phyloP scores from a whole-genome alignment of 768 basidiomycete species.

The Podaxis sp. region DNA sequence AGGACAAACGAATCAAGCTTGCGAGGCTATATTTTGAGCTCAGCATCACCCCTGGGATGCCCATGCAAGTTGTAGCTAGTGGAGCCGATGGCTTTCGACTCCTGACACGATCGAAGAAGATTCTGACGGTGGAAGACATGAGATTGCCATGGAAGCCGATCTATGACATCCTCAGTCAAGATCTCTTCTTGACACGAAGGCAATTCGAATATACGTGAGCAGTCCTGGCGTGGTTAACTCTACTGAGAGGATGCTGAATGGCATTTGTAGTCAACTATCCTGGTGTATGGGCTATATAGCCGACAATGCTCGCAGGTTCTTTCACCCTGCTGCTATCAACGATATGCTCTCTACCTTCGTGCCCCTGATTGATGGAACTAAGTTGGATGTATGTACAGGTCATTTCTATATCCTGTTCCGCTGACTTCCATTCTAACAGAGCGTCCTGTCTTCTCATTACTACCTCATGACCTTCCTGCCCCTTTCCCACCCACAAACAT shows the following conservation, averaged over 20 bases:
- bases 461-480: conserved; percentile 86
- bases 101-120: conserved; percentile 65
- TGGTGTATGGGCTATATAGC: conserved; percentile 76
- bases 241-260: conserved; percentile 5
- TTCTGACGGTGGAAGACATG: conserved; percentile 73
- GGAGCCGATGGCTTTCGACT: conserved; percentile 59
- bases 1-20: conserved; percentile 67
- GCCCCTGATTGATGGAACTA: conserved; percentile 70
- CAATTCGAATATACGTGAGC: conserved; percentile 77
- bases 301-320: conserved; percentile 70
- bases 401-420: background rate
- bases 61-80: conserved; percentile 60
- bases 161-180: conserved; percentile 62
- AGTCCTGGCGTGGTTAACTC: background rate
- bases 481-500: conserved; percentile 77
- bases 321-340: conserved; percentile 80
- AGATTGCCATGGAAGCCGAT: conserved; percentile 81
- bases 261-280: conserved; percentile 52
- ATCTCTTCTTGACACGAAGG: conserved; percentile 71
- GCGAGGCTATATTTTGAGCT: conserved; percentile 79
- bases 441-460: conserved; percentile 76
- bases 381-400: conserved; percentile 55
- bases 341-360: conserved; percentile 89
- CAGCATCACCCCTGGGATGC: conserved; percentile 72
- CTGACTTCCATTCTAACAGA: conserved; percentile 33